phyloP scores from a whole-genome alignment of 192 early-diverging fungal genomes.

The Coemansia aciculifera region DNA sequence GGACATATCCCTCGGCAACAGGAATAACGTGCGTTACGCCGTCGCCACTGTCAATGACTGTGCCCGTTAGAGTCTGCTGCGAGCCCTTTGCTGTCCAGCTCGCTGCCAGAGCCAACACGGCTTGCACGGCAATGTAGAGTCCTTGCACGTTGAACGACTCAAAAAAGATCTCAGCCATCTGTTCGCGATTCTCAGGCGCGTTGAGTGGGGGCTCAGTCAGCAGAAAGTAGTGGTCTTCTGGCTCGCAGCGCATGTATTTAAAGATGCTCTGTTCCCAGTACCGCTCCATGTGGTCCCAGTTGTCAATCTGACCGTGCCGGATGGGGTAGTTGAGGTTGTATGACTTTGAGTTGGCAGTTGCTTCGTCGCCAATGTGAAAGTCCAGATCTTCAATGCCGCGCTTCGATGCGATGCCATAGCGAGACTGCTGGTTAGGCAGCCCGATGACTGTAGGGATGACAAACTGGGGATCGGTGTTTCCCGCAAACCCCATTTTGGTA shows the following conservation, averaged over 20 bases:
- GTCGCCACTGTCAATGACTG: conserved; percentile 97
- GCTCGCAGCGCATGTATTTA: conserved; percentile 97
- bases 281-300: conserved; percentile 99
- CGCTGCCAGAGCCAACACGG: conserved; percentile 95
- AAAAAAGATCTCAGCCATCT: conserved; percentile 99
- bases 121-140: conserved; percentile 99
- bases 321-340: conserved; percentile 90
- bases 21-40: conserved; percentile 99
- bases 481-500: conserved; percentile 97
- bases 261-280: conserved; percentile 99
- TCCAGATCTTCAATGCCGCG: conserved; percentile 97
- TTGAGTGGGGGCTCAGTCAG: conserved; percentile 98
- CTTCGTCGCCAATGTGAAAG: conserved; percentile 97
- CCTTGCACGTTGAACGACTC: conserved; percentile 98
- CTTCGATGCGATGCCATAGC: conserved; percentile 84
- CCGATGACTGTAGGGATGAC: conserved; percentile 96
- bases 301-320: conserved; percentile 96
- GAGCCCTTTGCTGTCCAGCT: conserved; percentile 88
- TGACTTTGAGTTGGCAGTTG: conserved; percentile 83
- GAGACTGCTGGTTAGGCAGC: conserved; percentile 47
- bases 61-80: conserved; percentile 90
- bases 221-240: conserved; percentile 96
- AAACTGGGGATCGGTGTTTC: conserved; percentile 95
- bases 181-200: conserved; percentile 97
- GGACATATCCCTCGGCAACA: conserved; percentile 97